Conservation (phyloP, 352 stramenopile genomes). For the Globisporangium lucens region DNA sequence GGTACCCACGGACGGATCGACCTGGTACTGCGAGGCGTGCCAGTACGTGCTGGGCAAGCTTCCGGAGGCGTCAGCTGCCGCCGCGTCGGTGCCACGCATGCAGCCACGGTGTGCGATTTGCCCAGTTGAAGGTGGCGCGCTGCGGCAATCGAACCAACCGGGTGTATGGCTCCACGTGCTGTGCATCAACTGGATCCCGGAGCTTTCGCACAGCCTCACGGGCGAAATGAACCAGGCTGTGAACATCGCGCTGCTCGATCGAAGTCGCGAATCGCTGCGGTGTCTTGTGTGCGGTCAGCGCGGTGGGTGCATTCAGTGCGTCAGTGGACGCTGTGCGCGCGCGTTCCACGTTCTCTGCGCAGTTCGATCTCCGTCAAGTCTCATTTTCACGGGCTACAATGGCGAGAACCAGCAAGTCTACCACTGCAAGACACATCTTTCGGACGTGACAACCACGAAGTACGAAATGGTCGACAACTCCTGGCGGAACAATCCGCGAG, state of each 20-base stretch:
- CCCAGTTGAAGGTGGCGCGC: slow-evolving; percentile 58
- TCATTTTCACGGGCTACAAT: slow-evolving; percentile 86
- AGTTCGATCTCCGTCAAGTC: slow-evolving; percentile 57
- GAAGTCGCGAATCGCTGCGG: slow-evolving; percentile 64
- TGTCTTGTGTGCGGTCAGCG: slow-evolving; percentile 82
- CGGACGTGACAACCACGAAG: slow-evolving; percentile 51
- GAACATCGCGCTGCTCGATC: slow-evolving; percentile 61
- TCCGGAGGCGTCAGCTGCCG: slow-evolving; percentile 1
- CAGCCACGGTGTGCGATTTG: slow-evolving; percentile 66
- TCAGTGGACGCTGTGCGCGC: slow-evolving; percentile 76
- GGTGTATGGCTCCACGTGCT: slow-evolving; percentile 80
- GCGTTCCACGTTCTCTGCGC: slow-evolving; percentile 85
- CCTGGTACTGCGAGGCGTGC: slow-evolving; percentile 75
- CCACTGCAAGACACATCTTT: slow-evolving; percentile 75
- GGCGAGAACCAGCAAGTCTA: slow-evolving; percentile 75
- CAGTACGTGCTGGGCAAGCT: slow-evolving; percentile 24
- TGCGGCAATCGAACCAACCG: slow-evolving; percentile 58
- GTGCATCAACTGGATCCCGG: slow-evolving; percentile 86
- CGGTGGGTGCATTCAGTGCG: slow-evolving; percentile 86
- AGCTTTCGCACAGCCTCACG: slow-evolving; percentile 71
- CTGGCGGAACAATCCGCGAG: slow-evolving; percentile 35
- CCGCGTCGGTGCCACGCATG: slow-evolving; percentile 17
- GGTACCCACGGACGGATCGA: slow-evolving; percentile 30
- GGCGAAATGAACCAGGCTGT: slow-evolving; percentile 60
- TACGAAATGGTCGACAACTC: slow-evolving; percentile 70